Base-by-base conservation (phyloP, 2,329 filamentous ascomycete species). In the Pseudopithomyces maydicus region DNA sequence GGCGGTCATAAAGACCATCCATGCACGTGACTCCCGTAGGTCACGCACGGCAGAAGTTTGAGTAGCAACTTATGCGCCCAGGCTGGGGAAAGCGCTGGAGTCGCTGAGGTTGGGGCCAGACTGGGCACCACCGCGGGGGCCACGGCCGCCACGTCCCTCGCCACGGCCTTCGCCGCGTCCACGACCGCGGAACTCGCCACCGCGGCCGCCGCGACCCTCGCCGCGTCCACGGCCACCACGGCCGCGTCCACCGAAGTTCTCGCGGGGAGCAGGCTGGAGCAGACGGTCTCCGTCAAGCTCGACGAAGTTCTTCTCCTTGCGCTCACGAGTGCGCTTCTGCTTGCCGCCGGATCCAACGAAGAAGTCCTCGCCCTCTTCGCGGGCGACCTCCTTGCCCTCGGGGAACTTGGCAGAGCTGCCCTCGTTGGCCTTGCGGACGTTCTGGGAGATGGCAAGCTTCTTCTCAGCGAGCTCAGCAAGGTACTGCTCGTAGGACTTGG, bases 351-450 rank as follows among this genome's bases (percentile, higher is more conserved):
- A 78, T 69, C 84, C 88, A 72, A 89, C 80, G 74, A 97, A 89
- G 86, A 91, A 97, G 65, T 90, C 87, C 70, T 92, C 88, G 53
- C 85, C 84, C 46, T 82, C 76, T 57, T 75, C 76, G 65, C 81
- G 82, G 71, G 77, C 71, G 70, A 87, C 69, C 62, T 83, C 80
- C 84, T 93, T 96, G 77, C 92, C 92, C 72, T 85, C 84, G 72
- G 90, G 90, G 91, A 93, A 97, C 86, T 97, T 95, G 87, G 95
- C 94, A 84, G 92, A 91, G 83, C 83, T 85, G 74, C 93, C 93
- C 84, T 97, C 93, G 84, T 98, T 97, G 79, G 94, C 82, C 83
- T 92, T 88, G 82, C 95, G 94, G 74, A 92, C 84, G 73, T 91
- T 85, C 68, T 85, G 85, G 64, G 83, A 79, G 69, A 94, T 85